Evolutionary conservation across 306 rosid species (phyloP), one percentile per base, ranked within the genome.

Genomic region (Luffa acutangula): DNA sequence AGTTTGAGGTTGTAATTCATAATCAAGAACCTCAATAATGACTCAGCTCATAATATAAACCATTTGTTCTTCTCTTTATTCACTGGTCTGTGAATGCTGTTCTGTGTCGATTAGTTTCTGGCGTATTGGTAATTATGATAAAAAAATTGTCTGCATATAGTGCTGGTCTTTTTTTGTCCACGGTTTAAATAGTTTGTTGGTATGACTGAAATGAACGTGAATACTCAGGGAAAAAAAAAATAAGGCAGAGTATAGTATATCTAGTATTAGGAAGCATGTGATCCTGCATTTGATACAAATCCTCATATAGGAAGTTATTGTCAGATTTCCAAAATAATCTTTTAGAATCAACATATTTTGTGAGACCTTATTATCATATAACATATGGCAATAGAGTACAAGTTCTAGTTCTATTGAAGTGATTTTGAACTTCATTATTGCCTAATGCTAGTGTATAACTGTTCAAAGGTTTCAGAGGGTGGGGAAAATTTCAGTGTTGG

Each of bases 401-500:
- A 20, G 17, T 45, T 42, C 21, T n/a, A 69, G 9, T 43, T 2
- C 17, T 43, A 11, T 42, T 70, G 56, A 71, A 39, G 74, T 67
- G 74, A 49, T 46, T 46, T 46, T 46, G 58, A 46, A 71, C 77
- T 45, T 12, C 37, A 21, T 46, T 71, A 31, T 71, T 71, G 20
- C 39, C 33, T 52, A 62, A 21, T 53, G 33, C 5, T 51, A 31
- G 64, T 69, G 45, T 31, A 4, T 12, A 70, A 65, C 71, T 69
- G n/a, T 81, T 79, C 25, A 88, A 88, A 94, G 98, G 96, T 92
- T 48, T 89, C 84, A 0, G 98, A 94, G 84, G 92, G 93, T 58
- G 98, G 98, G 31, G 97, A 94, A 73, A 94, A 94, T 80, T 94
- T 89, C 86, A 94, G 97, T 66, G 97, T 92, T 82, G 98, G 98